Percentiles rank a stretch among this genome's conserved stretches.
Conservation (phyloP, 2,329 filamentous ascomycete species). For the Teratosphaeria epicoccoides region DNA sequence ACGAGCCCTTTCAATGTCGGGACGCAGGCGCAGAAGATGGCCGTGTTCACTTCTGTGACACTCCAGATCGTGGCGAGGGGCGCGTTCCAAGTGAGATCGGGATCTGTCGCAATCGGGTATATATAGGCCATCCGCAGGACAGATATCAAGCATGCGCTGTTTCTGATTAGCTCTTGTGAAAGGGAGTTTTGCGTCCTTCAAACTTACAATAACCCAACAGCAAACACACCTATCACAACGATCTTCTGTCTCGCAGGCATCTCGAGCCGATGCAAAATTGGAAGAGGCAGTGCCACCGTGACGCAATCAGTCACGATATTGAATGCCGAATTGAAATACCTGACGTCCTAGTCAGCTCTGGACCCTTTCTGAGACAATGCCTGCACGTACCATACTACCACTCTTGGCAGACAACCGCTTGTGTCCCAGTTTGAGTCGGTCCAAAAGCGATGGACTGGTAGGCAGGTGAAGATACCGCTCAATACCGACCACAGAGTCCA, state of each 20-base stretch:
- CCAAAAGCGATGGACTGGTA: slow-evolving; percentile 6
- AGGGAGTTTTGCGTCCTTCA: neutral
- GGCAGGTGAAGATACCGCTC: slow-evolving; percentile 5
- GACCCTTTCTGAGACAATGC: neutral
- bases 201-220: neutral
- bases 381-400: slow-evolving; percentile 2
- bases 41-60: neutral
- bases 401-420: slow-evolving; percentile 3
- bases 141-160: neutral
- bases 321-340: slow-evolving; percentile 6
- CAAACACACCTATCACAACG: neutral
- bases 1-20: neutral
- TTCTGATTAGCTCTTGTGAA: neutral
- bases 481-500: slow-evolving; percentile 7
- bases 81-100: neutral
- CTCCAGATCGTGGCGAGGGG: neutral
- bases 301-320: slow-evolving; percentile 5
- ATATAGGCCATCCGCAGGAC: neutral
- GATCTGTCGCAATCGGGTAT: neutral
- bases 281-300: neutral
- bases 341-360: neutral
- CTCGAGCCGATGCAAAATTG: neutral
- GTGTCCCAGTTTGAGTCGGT: slow-evolving; percentile 3
- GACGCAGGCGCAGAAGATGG: neutral
- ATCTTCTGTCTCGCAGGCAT: neutral